Percentiles rank a stretch among this genome's conserved stretches.
Conservation (phyloP, 768 basidiomycete species). For the Pholiota microspora region DNA sequence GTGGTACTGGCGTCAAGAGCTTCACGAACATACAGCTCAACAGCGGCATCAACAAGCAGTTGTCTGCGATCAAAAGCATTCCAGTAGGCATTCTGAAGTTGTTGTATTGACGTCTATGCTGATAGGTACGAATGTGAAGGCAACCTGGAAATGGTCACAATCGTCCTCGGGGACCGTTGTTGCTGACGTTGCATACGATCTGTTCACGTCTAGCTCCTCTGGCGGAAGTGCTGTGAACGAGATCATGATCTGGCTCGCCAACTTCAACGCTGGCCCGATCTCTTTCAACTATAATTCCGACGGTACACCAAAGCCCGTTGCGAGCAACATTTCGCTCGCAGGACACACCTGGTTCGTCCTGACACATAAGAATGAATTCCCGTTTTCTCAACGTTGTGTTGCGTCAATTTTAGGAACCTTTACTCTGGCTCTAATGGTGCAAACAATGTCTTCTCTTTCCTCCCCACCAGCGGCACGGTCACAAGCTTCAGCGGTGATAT, state of each 20-base stretch:
- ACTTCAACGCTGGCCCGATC: slow-evolving; percentile 57
- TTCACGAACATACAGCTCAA: slow-evolving; percentile 58
- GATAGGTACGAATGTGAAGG: too few species aligned
- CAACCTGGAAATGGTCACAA: slow-evolving; percentile 59
- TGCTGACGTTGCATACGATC: slow-evolving; percentile 58
- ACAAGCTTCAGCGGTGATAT: slow-evolving; percentile 54
- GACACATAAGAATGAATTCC: not conserved
- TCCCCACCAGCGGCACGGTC: slow-evolving; percentile 36
- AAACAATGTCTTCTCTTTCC: slow-evolving; percentile 53
- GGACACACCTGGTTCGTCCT: slow-evolving; percentile 46
- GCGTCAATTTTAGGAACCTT: slow-evolving; percentile 42
- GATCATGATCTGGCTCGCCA: slow-evolving; percentile 69
- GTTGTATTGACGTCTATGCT: too few species aligned
- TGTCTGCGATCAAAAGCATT: slow-evolving; percentile 53
- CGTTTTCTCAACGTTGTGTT: not conserved
- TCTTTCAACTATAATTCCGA: slow-evolving; percentile 42
- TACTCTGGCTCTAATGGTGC: slow-evolving; percentile 52
- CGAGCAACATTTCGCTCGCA: slow-evolving; percentile 41
- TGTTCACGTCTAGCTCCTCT: slow-evolving; percentile 55
- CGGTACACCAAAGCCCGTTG: slow-evolving; percentile 47
- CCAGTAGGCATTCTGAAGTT: too few species aligned
- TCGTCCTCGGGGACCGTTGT: slow-evolving; percentile 37
- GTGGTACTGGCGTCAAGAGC: slow-evolving; percentile 55
- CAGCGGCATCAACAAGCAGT: slow-evolving; percentile 46
- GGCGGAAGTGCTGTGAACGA: slow-evolving; percentile 48